Evolutionary conservation across 257 asterid genomes (phyloP), one percentile per base, ranked within the genome.

Genomic region (Nicotiana otophora): DNA sequence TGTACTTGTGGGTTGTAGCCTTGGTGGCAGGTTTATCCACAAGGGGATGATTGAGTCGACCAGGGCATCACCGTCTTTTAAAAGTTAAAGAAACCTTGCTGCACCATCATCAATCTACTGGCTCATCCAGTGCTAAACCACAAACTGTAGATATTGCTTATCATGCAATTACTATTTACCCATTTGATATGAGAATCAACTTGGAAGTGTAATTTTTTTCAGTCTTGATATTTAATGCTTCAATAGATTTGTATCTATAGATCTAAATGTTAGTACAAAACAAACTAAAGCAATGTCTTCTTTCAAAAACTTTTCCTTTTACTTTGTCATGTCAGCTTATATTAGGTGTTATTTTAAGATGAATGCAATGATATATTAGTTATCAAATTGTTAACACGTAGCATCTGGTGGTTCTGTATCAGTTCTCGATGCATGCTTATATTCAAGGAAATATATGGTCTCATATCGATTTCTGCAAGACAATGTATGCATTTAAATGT

Each of bases 391-490:
- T 70, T 42, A 70, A 23, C 77, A 54, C 23, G 60, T 46, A 46
- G 16, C 36, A 72, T 72, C 78, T 70, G 78, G 78, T 70, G 78
- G 78, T 39, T n/a, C 57, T 70, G 55, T 31, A 20, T 39, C 78
- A 70, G 20, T 42, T 70, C 34, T 26, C 46, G 58, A 70, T 70
- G 57, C 30, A 8, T 70, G 46, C n/a, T 72, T 20, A 46, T 23
- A 72, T 72, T 14, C 61, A 0, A 23, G 78, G 78, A 72, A 46
- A 46, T 72, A 72, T 72, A 23, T 72, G 20, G 48, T 23, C 36
- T 46, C 78, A 23, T 46, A 42, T 23, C 12, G 61, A 72, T 46
- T 72, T 0, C 8, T 72, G 20, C 61, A 46, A 72, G 55, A 36
- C 20, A 42, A 46, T 72, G 78, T 46, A 11, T 72, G 36, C 20